Conservation (phyloP, 805 yeast species). For the Zygoascus bituminiphila region DNA sequence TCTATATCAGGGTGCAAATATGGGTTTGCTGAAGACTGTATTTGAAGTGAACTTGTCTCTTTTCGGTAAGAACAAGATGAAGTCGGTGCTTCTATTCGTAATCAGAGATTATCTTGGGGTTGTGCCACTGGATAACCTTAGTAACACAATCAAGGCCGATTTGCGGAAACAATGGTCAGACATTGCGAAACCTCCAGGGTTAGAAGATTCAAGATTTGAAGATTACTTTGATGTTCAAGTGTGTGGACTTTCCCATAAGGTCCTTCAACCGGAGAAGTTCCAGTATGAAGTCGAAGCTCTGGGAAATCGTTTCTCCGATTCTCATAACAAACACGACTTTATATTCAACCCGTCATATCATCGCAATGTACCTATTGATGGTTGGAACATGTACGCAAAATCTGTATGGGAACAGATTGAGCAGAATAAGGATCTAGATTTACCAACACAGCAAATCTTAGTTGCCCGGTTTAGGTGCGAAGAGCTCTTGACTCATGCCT, state of each 20-base stretch:
- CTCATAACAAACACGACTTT: slow-evolving; percentile 15
- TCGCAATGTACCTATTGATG: slow-evolving; percentile 85
- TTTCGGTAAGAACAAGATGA: slow-evolving; percentile 45
- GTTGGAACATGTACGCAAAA: slow-evolving; percentile 88
- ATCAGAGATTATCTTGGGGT: slow-evolving; percentile 86
- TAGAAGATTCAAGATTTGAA: slow-evolving; percentile 44
- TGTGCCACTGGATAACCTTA: slow-evolving; percentile 69
- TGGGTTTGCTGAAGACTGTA: slow-evolving; percentile 91
- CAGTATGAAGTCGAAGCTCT: slow-evolving; percentile 47
- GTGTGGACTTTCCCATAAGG: slow-evolving; percentile 75
- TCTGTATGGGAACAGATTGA: slow-evolving; percentile 94
- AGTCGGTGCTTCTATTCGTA: slow-evolving; percentile 53
- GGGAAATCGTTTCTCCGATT: slow-evolving; percentile 49
- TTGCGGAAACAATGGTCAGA: slow-evolving; percentile 70
- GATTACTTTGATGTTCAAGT: slow-evolving; percentile 85
- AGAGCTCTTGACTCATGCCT: slow-evolving; percentile 60
- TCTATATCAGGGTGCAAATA: slow-evolving; percentile 92
- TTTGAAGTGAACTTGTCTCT: slow-evolving; percentile 88
- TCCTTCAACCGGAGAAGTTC: slow-evolving; percentile 70
- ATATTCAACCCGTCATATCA: slow-evolving; percentile 62
- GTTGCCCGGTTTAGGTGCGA: slow-evolving; percentile 94
- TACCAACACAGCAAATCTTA: slow-evolving; percentile 92
- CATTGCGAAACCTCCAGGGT: slow-evolving; percentile 63
- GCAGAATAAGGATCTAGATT: slow-evolving; percentile 83
- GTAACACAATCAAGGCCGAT: slow-evolving; percentile 62